Percentiles rank a stretch among this genome's conserved stretches.
These are phyloP conservation scores for Curvularia sp. DNA, from an alignment of 2,329 filamentous ascomycete species.

Conservation along the genomic window DNA sequence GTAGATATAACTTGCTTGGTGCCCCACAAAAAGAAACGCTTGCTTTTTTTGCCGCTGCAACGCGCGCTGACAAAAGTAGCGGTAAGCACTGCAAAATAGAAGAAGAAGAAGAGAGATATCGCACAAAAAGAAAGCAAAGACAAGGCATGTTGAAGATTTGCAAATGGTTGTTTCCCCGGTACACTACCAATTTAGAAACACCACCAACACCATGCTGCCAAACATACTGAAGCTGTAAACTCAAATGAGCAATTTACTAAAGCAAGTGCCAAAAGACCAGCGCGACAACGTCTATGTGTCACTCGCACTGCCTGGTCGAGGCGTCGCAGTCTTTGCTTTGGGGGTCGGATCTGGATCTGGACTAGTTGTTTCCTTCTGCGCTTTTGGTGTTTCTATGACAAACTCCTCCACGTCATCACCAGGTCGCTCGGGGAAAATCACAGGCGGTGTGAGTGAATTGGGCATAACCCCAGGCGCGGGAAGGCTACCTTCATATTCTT, in stretches of 20 bases:
- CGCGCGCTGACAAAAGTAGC: neutral
- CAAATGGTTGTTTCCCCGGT: constrained; percentile 38
- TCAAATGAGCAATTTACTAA: constrained; percentile 18
- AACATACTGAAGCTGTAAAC: constrained; percentile 20
- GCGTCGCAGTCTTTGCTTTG: constrained; percentile 15
- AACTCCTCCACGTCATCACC: constrained; percentile 49
- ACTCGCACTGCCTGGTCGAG: constrained; percentile 5
- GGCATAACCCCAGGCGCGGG: constrained; percentile 37
- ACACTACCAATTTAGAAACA: constrained; percentile 45
- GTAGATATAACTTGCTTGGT: constrained; percentile 5
- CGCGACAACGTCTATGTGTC: constrained; percentile 5
- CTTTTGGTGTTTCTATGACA: constrained; percentile 52
- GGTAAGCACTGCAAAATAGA: neutral
- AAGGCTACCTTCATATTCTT: constrained; percentile 40
- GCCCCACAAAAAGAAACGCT: neutral
- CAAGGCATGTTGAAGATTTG: neutral
- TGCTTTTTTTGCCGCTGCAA: neutral
- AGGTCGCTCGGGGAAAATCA: constrained; percentile 57
- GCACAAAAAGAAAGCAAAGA: neutral
- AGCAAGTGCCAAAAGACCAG: neutral
- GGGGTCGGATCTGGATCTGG: constrained; percentile 55
- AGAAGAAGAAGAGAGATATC: neutral
- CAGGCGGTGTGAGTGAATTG: constrained; percentile 58
- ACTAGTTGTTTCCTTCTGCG: constrained; percentile 39
- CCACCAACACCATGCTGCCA: constrained; percentile 48